Percentiles rank a stretch among this genome's conserved stretches.
phyloP scores from a whole-genome alignment of 352 stramenopile species.

The Phytophthora hybrid region DNA sequence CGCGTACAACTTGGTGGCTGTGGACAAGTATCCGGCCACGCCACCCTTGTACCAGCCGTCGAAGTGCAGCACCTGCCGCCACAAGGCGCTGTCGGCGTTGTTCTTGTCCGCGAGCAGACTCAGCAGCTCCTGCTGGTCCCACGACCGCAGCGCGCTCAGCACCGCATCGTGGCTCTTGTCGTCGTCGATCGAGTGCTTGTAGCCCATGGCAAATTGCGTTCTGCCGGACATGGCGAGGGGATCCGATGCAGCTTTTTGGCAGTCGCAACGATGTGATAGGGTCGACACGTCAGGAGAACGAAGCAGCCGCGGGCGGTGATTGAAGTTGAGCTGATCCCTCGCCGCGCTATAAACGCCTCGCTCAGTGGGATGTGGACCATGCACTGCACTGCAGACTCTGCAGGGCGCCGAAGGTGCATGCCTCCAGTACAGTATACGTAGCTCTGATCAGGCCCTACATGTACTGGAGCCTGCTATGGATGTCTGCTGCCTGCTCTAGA shows the following conservation, averaged over 20 bases:
- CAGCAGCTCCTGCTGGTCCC: conserved; percentile 59
- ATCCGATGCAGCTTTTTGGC: conserved; percentile 22
- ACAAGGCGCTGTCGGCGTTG: conserved; percentile 27
- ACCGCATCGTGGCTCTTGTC: conserved; percentile 14
- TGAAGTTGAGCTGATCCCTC: conserved; percentile 36
- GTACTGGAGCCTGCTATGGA: too few relatives aligned
- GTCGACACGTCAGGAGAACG: conserved; percentile 16
- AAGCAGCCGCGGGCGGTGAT: conserved; percentile 30
- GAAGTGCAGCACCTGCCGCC: conserved; percentile 65
- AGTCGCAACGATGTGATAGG: conserved; percentile 19
- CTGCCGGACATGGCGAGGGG: conserved; percentile 17
- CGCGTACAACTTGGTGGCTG: conserved; percentile 55
- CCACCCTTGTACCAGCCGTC: conserved; percentile 74
- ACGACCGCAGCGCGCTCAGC: conserved; percentile 41
- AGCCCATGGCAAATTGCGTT: conserved; percentile 39
- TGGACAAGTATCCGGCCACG: conserved; percentile 61
- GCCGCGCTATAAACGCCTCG: conserved; percentile 18
- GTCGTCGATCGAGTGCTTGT: conserved; percentile 24
- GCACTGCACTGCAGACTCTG: too few relatives aligned
- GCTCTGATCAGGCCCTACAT: too few relatives aligned
- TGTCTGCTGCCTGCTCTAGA: neutral
- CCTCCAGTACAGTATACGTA: too few relatives aligned
- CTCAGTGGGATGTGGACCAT: too few relatives aligned
- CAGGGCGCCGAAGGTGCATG: too few relatives aligned
- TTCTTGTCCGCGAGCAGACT: conserved; percentile 25